Conservation (phyloP, 2,329 filamentous ascomycete species). For the Westerdykella sp. region DNA sequence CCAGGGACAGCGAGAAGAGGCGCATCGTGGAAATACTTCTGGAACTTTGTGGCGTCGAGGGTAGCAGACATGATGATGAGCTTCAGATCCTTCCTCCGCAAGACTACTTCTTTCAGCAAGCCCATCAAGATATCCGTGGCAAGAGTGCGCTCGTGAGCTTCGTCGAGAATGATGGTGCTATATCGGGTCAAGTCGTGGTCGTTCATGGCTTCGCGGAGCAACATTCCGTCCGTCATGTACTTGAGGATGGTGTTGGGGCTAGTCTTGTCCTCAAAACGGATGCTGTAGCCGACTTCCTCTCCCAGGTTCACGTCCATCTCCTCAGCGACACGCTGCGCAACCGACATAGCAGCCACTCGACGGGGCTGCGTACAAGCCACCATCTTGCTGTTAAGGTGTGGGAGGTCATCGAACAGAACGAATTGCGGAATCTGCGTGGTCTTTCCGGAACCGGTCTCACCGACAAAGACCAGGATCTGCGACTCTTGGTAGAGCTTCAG, state of each 20-base stretch:
- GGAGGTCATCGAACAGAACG: conserved; percentile 92
- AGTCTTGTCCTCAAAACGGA: conserved; percentile 94
- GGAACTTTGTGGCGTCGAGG: conserved; percentile 94
- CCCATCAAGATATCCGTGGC: conserved; percentile 94
- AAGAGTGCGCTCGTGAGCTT: conserved; percentile 95
- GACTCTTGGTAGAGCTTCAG: conserved; percentile 85
- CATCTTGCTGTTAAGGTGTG: conserved; percentile 77
- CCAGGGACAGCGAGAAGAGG: conserved; percentile 90
- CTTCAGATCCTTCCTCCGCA: conserved; percentile 79
- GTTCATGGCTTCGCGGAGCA: conserved; percentile 88
- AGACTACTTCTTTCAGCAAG: conserved; percentile 85
- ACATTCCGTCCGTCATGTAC: conserved; percentile 99
- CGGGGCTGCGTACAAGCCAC: conserved; percentile 96
- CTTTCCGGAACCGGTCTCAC: conserved; percentile 98
- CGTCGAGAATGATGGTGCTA: conserved; percentile 95
- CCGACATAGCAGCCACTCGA: conserved; percentile 95
- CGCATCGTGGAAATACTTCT: conserved; percentile 92
- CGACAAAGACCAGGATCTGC: conserved; percentile 96
- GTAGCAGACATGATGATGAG: conserved; percentile 96
- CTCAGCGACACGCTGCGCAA: conserved; percentile 92
- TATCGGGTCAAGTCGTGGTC: conserved; percentile 86
- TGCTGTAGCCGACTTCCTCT: conserved; percentile 91
- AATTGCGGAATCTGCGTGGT: conserved; percentile 99
- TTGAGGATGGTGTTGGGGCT: conserved; percentile 87
- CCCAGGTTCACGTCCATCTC: conserved; percentile 90